Evolutionary conservation across 1,139 yeast genomes (phyloP).

Genomic region (Suhomyces coccinellae): DNA sequence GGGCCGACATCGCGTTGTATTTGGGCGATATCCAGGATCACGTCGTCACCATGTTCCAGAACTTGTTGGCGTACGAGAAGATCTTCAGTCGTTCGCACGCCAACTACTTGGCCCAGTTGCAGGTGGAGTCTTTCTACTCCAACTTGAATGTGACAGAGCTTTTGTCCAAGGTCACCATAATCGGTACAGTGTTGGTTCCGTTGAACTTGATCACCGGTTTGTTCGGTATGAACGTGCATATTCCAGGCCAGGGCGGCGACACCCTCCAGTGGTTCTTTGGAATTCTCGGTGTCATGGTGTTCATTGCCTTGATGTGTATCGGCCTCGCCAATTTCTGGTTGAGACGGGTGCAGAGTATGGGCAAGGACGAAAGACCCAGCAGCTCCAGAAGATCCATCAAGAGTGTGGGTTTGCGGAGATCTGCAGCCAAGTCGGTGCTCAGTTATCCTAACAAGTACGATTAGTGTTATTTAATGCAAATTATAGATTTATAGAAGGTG

Average conservation of each 20-base stretch:
- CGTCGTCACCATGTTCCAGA: conserved; percentile 93
- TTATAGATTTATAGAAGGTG: conserved; percentile 8
- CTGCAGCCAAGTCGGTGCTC: conserved; percentile 39
- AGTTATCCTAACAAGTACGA: conserved; percentile 45
- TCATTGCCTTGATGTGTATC: conserved; percentile 34
- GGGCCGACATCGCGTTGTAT: conserved; percentile 83
- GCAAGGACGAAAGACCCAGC: conserved; percentile 10
- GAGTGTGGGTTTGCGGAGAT: conserved; percentile 45
- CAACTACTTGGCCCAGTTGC: conserved; percentile 89
- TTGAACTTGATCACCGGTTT: conserved; percentile 87
- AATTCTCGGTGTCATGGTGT: conserved; percentile 38
- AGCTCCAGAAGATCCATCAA: conserved; percentile 40
- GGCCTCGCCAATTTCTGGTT: conserved; percentile 41
- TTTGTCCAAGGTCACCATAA: conserved; percentile 82
- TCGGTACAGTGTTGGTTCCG: conserved; percentile 91
- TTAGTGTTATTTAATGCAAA: conserved; percentile 11
- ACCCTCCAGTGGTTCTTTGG: conserved; percentile 44
- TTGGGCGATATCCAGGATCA: conserved; percentile 98
- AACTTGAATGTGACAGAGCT: conserved; percentile 83
- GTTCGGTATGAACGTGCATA: conserved; percentile 93
- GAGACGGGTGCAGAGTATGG: conserved; percentile 17
- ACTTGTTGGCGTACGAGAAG: conserved; percentile 84
- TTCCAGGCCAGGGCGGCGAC: conserved; percentile 65
- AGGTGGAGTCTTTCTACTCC: conserved; percentile 85
- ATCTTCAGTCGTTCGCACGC: conserved; percentile 90